These are phyloP conservation scores for Myxozyma vanderwaltii DNA, from an alignment of 805 yeast genomes.

Conservation along the genomic window DNA sequence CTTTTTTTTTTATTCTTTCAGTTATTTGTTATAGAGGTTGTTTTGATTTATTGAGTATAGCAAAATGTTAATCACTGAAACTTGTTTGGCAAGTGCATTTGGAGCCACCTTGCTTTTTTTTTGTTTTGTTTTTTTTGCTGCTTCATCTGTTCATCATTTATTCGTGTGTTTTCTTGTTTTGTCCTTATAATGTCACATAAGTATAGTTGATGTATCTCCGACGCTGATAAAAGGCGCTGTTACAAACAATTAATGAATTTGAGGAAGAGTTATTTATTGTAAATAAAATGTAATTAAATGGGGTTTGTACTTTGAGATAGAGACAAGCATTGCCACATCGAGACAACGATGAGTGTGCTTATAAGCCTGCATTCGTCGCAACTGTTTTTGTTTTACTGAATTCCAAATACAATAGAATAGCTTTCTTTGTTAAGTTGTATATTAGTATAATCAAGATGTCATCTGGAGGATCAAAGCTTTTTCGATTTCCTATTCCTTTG, in stretches of 20 bases:
- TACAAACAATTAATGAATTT: too few species aligned
- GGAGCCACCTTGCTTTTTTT: too few species aligned
- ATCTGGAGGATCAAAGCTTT: slow-evolving; percentile 27
- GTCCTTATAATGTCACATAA: too few species aligned
- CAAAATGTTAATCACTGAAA: too few species aligned
- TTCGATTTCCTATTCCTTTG: slow-evolving; percentile 33
- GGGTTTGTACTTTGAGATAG: neutral
- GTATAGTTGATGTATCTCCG: neutral
- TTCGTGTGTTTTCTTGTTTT: too few species aligned
- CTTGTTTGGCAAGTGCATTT: too few species aligned
- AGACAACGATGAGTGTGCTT: neutral
- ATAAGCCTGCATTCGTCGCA: neutral
- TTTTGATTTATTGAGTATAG: neutral
- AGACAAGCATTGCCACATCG: neutral
- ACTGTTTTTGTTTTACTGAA: neutral
- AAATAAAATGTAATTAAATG: neutral
- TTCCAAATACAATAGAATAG: neutral
- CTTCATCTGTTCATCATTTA: too few species aligned
- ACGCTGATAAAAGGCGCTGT: neutral
- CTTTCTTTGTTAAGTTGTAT: neutral
- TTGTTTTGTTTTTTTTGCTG: too few species aligned
- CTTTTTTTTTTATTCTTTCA: neutral
- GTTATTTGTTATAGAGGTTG: neutral
- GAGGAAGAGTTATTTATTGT: too few species aligned
- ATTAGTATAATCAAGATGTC: neutral